These are phyloP conservation scores for Lentinula sp. DNA, from an alignment of 768 basidiomycete species.

Conservation along the genomic window DNA sequence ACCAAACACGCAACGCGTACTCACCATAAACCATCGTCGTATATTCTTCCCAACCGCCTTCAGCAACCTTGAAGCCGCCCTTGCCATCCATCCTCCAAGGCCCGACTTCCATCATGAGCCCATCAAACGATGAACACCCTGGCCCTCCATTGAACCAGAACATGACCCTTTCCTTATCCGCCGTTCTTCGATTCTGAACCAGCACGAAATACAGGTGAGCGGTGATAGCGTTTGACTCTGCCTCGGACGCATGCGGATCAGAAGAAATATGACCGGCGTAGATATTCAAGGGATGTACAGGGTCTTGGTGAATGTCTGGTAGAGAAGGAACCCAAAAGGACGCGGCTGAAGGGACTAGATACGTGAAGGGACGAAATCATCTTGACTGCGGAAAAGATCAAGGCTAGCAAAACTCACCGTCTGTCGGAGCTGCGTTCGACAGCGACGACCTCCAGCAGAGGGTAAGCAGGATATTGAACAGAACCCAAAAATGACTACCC, in stretches of 20 bases:
- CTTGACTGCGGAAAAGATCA: not conserved
- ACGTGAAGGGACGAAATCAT: not conserved
- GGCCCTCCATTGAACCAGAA: constrained; percentile 99
- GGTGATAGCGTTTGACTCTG: constrained; percentile 52
- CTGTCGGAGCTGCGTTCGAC: constrained; percentile 26
- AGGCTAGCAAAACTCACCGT: constrained; percentile 26
- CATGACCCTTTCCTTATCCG: constrained; percentile 86
- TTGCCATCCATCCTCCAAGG: constrained; percentile 79
- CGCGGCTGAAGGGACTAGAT: constrained; percentile 67
- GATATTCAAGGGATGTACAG: constrained; percentile 65
- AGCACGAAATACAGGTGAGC: constrained; percentile 87
- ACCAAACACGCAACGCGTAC: constrained; percentile 15
- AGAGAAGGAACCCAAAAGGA: constrained; percentile 78
- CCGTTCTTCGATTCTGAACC: constrained; percentile 77
- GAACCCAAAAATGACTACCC: not conserved
- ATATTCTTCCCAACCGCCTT: constrained; percentile 98
- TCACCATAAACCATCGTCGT: constrained; percentile 87
- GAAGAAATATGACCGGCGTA: constrained; percentile 84
- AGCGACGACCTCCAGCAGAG: not conserved
- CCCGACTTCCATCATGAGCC: constrained; percentile 97
- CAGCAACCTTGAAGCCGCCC: constrained; percentile 63
- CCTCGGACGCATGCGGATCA: constrained; percentile 54
- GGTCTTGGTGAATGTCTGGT: constrained; percentile 72
- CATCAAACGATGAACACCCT: constrained; percentile 96
- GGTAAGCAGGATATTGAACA: not conserved